Percentiles rank a stretch among this genome's conserved stretches.
Conservation (phyloP, 1,139 yeast genomes). For the Yamadazyma triangularis region DNA sequence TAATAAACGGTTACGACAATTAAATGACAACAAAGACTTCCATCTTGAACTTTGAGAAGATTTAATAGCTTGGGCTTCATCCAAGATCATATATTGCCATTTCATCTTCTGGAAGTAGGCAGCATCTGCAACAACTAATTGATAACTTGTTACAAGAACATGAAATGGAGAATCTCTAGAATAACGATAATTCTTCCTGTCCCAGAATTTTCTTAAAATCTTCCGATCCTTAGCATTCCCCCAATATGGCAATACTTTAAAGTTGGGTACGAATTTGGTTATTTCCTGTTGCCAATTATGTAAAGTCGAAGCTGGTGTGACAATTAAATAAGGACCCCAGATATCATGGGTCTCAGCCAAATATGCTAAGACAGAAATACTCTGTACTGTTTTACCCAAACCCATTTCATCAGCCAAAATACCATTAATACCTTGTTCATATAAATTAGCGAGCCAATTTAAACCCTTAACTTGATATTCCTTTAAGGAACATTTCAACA, state of each 20-base stretch:
- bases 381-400: slow-evolving; percentile 94
- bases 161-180: slow-evolving; percentile 91
- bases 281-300: slow-evolving; percentile 99
- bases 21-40: slow-evolving; percentile 85
- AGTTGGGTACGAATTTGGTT: slow-evolving; percentile 86
- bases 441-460: slow-evolving; percentile 93
- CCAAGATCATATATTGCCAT: slow-evolving; percentile 99
- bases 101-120: slow-evolving; percentile 92
- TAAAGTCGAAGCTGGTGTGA: slow-evolving; percentile 95
- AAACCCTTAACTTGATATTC: slow-evolving; percentile 96
- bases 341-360: slow-evolving; percentile 93
- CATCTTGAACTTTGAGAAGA: slow-evolving; percentile 92
- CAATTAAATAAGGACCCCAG: slow-evolving; percentile 98
- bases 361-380: slow-evolving; percentile 91
- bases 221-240: slow-evolving; percentile 95
- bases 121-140: slow-evolving; percentile 92
- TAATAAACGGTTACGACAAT: slow-evolving; percentile 86
- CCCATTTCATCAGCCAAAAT: slow-evolving; percentile 99
- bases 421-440: slow-evolving; percentile 98
- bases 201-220: slow-evolving; percentile 94
- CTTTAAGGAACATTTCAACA: slow-evolving; percentile 85
- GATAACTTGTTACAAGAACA: slow-evolving; percentile 93
- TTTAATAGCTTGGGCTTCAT: slow-evolving; percentile 98
- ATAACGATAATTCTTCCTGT: slow-evolving; percentile 83
- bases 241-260: slow-evolving; percentile 97